Conservation (phyloP, 805 yeast genomes). For the Kluyveromyces siamensis region DNA sequence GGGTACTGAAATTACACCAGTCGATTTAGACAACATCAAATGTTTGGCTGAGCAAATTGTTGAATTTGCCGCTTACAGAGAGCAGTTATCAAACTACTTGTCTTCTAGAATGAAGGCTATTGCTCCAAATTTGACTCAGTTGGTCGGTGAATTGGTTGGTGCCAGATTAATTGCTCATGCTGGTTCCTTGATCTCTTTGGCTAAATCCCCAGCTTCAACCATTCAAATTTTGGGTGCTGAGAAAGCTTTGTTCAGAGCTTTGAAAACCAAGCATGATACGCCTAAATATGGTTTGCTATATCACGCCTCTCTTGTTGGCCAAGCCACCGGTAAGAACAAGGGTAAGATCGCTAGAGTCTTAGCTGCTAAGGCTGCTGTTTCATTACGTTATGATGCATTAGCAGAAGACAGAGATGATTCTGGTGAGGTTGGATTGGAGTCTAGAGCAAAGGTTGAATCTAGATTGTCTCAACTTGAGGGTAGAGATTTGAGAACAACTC, state of each 20-base stretch:
- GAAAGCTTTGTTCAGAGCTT: slow-evolving; percentile 96
- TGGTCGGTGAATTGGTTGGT: slow-evolving; percentile 97
- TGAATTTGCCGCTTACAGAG: slow-evolving; percentile 93
- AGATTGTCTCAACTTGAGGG: slow-evolving; percentile 95
- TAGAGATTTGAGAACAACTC: slow-evolving; percentile 86
- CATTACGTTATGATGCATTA: slow-evolving; percentile 91
- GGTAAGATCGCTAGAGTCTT: slow-evolving; percentile 98
- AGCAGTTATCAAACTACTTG: slow-evolving; percentile 85
- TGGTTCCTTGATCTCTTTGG: slow-evolving; percentile 87
- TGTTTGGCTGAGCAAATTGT: slow-evolving; percentile 94
- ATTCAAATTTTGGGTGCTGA: slow-evolving; percentile 98
- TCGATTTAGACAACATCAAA: slow-evolving; percentile 79
- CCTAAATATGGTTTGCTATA: slow-evolving; percentile 96
- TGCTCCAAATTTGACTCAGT: slow-evolving; percentile 93
- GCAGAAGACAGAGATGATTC: slow-evolving; percentile 95
- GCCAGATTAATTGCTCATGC: slow-evolving; percentile 97
- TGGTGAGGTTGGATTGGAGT: slow-evolving; percentile 87
- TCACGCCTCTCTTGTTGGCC: slow-evolving; percentile 96
- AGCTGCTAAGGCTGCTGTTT: slow-evolving; percentile 97
- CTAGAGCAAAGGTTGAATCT: slow-evolving; percentile 87
- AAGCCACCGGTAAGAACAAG: slow-evolving; percentile 95
- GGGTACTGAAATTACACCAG: slow-evolving; percentile 98
- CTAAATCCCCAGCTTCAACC: slow-evolving; percentile 98
- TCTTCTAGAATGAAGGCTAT: slow-evolving; percentile 96
- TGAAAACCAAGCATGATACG: slow-evolving; percentile 96